Evolutionary conservation across 768 basidiomycete genomes (phyloP).

Genomic region (Phlebiopsis flavidoalba): DNA sequence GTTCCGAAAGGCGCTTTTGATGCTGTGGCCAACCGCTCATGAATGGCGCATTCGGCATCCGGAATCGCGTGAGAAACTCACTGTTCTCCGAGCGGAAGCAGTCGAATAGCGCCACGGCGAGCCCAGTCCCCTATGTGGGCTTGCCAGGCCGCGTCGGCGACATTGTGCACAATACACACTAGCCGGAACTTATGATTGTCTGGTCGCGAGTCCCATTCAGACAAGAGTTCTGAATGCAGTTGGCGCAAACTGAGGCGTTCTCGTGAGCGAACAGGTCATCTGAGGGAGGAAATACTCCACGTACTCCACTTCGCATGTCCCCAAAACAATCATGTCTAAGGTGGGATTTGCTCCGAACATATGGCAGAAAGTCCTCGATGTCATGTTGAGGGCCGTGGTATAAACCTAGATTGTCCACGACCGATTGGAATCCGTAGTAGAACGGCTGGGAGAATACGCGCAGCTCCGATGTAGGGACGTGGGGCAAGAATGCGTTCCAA

Average conservation of each 20-base stretch:
- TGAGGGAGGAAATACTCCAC: neutral
- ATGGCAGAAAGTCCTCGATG: constrained; percentile 24
- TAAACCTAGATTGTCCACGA: constrained; percentile 28
- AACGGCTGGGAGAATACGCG: constrained; percentile 31
- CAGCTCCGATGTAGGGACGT: constrained; percentile 18
- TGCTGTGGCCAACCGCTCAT: constrained; percentile 17
- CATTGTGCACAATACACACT: constrained; percentile 39
- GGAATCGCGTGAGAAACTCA: constrained; percentile 14
- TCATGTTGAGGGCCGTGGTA: constrained; percentile 25
- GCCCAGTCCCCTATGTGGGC: constrained; percentile 31
- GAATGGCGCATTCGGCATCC: neutral
- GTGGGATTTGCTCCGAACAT: constrained; percentile 18
- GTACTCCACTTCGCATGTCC: constrained; percentile 44
- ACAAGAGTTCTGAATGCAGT: constrained; percentile 24
- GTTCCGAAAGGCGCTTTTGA: constrained; percentile 26
- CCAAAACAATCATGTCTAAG: constrained; percentile 35
- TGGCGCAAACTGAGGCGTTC: constrained; percentile 16
- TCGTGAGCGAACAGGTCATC: neutral
- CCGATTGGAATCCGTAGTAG: constrained; percentile 26
- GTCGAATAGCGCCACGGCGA: constrained; percentile 31
- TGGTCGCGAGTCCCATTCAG: constrained; percentile 33
- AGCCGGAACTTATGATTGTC: constrained; percentile 34
- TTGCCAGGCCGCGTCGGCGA: constrained; percentile 27
- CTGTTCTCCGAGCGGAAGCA: constrained; percentile 37
- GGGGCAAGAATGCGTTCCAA: constrained; percentile 25